A percentile compares a stretch with the other conserved stretches of the same genome.
phyloP scores from a whole-genome alignment of 768 basidiomycete genomes.

The Chalciporus piperatus region DNA sequence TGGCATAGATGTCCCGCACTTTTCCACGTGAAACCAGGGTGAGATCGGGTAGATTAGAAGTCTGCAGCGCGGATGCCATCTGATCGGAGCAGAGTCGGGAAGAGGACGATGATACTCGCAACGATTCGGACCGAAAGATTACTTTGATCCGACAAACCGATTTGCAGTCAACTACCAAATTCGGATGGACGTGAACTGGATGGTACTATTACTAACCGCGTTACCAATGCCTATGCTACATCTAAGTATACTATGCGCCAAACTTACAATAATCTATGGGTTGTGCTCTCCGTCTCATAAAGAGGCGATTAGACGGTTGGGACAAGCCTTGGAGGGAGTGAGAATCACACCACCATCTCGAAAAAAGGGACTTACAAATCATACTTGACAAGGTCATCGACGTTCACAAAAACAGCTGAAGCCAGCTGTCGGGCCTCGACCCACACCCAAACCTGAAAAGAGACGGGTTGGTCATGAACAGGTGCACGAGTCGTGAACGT shows the following conservation, averaged over 20 bases:
- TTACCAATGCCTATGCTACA: constrained; percentile 17
- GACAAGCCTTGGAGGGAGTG: constrained; percentile 40
- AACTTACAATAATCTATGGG: constrained; percentile 14
- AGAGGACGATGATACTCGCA: neutral
- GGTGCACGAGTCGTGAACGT: constrained; percentile 13
- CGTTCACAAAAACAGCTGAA: constrained; percentile 70
- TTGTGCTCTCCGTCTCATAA: neutral
- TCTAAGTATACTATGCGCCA: constrained; percentile 1
- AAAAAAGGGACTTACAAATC: constrained; percentile 64
- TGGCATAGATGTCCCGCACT: constrained; percentile 91
- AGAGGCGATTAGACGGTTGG: constrained; percentile 40
- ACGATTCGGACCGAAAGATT: neutral
- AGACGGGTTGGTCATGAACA: constrained; percentile 2
- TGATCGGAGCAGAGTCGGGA: neutral
- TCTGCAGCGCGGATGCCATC: constrained; percentile 42
- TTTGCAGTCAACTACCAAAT: neutral
- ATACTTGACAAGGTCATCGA: constrained; percentile 84
- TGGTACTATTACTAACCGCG: neutral
- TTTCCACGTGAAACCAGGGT: constrained; percentile 84
- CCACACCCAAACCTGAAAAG: constrained; percentile 81
- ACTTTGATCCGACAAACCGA: neutral
- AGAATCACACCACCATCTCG: constrained; percentile 4
- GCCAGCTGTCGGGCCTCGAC: constrained; percentile 89
- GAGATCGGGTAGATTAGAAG: constrained; percentile 59
- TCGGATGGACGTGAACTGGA: neutral